Conservation (phyloP, 2,329 filamentous ascomycete species). For the Chalaropsis thielavioides region DNA sequence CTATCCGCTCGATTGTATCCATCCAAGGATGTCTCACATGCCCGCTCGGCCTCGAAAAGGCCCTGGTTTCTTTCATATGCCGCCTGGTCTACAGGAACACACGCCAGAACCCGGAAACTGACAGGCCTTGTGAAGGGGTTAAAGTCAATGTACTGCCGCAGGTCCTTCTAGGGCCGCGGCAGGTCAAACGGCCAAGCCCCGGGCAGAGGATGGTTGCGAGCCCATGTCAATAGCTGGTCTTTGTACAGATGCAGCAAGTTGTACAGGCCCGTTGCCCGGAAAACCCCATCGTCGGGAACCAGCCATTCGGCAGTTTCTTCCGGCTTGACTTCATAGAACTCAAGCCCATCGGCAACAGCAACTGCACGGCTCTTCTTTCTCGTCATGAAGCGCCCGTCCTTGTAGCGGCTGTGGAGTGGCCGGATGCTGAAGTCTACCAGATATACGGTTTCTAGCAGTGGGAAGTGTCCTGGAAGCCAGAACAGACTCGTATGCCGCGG, state of each 20-base stretch:
- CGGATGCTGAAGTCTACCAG: background rate
- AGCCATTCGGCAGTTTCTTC: background rate
- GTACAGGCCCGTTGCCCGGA: background rate
- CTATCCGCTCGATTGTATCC: background rate
- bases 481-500: conserved; percentile 1
- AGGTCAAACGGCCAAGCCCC: background rate
- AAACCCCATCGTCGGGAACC: background rate
- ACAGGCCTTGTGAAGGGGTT: background rate
- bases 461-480: background rate
- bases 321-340: conserved; percentile 1
- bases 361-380: background rate
- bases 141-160: conserved; percentile 5
- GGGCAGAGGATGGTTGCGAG: background rate
- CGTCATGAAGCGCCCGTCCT: background rate
- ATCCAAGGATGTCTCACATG: background rate
- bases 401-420: background rate
- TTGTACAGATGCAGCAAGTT: conserved; percentile 5
- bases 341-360: conserved; percentile 1
- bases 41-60: background rate
- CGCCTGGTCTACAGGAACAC: conserved; percentile 1
- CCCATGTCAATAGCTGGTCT: conserved; percentile 7
- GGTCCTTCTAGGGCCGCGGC: background rate
- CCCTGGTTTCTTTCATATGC: background rate
- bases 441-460: background rate
- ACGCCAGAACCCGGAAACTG: background rate